phyloP scores from a whole-genome alignment of 2,329 filamentous ascomycete species.

The Thermomyces lanuginosus region DNA sequence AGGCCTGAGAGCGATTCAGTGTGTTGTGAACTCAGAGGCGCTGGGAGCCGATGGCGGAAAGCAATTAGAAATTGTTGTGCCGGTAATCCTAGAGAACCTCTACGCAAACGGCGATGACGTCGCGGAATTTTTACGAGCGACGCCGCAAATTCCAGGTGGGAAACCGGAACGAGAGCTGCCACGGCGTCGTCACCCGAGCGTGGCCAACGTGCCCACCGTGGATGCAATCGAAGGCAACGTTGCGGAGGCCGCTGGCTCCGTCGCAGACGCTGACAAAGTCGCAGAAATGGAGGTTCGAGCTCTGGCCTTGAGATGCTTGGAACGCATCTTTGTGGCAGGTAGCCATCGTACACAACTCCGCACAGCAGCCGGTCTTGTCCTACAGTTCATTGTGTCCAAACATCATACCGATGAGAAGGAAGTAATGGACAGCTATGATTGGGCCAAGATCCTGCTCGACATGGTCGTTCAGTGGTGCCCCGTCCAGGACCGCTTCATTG shows the following conservation, averaged over 20 bases:
- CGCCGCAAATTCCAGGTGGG: conserved; percentile 43
- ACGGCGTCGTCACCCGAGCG: conserved; percentile 55
- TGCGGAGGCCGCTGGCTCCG: conserved; percentile 52
- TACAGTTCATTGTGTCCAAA: conserved; percentile 52
- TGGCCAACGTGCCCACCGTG: conserved; percentile 57
- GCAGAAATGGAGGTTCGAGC: conserved; percentile 80
- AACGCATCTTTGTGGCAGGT: conserved; percentile 60
- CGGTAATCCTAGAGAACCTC: conserved; percentile 72
- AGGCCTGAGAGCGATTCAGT: conserved; percentile 63
- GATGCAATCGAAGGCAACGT: conserved; percentile 54
- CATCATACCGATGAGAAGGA: conserved; percentile 36
- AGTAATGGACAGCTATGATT: conserved; percentile 41
- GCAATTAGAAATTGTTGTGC: conserved; percentile 63
- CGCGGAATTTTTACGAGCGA: conserved; percentile 50
- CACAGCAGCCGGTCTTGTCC: conserved; percentile 53
- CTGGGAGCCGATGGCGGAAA: conserved; percentile 58
- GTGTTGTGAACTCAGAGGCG: conserved; percentile 63
- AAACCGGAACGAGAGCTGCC: conserved; percentile 42
- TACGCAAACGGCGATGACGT: conserved; percentile 49
- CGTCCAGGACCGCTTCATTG: conserved; percentile 85
- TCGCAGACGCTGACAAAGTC: conserved; percentile 72
- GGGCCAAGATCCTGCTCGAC: conserved; percentile 70
- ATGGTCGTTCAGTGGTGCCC: conserved; percentile 74
- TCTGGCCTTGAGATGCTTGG: conserved; percentile 69
- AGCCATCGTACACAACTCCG: conserved; percentile 73